Evolutionary conservation across 2,329 filamentous ascomycete species (phyloP), one percentile per base, ranked within the genome.

Genomic region (Colletotrichum lini): DNA sequence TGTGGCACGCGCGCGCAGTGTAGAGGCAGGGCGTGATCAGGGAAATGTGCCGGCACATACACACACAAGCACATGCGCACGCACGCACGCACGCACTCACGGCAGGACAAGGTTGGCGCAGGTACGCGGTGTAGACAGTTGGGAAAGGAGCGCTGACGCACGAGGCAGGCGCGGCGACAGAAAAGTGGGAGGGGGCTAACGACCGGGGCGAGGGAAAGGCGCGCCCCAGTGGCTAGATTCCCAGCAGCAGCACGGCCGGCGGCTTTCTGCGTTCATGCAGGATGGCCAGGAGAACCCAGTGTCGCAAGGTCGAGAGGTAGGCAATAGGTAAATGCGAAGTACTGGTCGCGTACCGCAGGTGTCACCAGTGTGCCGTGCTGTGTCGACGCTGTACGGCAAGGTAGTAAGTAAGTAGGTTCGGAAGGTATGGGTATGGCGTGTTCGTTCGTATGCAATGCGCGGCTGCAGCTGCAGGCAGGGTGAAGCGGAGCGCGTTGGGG

Each of bases 201-300:
- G 30, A 38, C 35, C 35, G 8, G 35, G 35, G 35, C 35, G 35
- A 38, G 35, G 35, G 35, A 38, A 76, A 26, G 84, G 81, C 23
- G 52, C 84, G 85, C 47, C 79, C 96, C 74, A 82, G 59, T 23
- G 42, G 44, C 23, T 9, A 26, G 40, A n/a, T 26, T 50, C 58
- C 35, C 44, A 50, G 58, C 7, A 61, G 44, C 30, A 61, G 58
- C 26, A 21, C 16, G 44, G 58, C 15, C 35, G n/a, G 58, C 44
- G 59, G 6, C 16, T 18, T 30, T 40, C 35, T 42, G 30, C 13
- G 35, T 42, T 52, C 42, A 26, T 42, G 35, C 47, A 50, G 38
- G 45, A 21, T 50, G 47, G 3, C 47, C n/a, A 52, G 35, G 16
- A 16, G 47, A 16, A 7, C 30, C 45, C 53, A 30, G 18, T 30